Base-by-base conservation (phyloP, 345 rosid genomes). In the Eutrema heterophyllum region DNA sequence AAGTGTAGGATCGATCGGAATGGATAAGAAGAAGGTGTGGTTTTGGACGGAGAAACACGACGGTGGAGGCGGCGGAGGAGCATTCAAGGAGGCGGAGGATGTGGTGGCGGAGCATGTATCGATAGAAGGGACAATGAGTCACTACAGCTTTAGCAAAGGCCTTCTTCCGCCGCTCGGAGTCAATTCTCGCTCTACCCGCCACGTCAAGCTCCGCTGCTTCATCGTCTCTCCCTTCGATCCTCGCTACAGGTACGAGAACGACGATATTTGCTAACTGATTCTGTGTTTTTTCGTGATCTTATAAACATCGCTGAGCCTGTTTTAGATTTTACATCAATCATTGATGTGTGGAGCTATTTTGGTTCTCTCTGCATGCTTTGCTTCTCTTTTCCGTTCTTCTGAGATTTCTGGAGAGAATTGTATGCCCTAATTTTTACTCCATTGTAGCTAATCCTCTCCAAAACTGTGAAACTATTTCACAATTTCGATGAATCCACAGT, bases 121-220 rank as follows among this genome's bases (percentile, higher is more conserved):
- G 1, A 80, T 81, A 6, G 91, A 84, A 9, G 85, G 67, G 2
- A 84, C 89, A 74, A 79, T 71, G 58, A 86, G 92, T 78, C 85
- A 71, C 14, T 85, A 83, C 56, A 90, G 96, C 57, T 61, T 92
- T 44, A 78, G 83, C 43, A 85, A 76, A 27, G 89, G 84, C 27
- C 74, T 90, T 45, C 85, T 92, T 27, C 98, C 98, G 12, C 79
- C 97, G 26, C 95, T 92, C 11, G 98, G 98, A 2, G 85, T 81
- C 46, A 68, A 81, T 9, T 63, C 60, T 56, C 80, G 72, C 13
- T 45, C 57, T 56, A 79, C 80, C 16, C 73, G 73, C 30, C 76
- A 78, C 9, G 24, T 67, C 24, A 72, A 74, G 70, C 87, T 90
- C 38, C 87, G 84, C 2, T 77, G 64, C 48, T 86, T 74, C 82